A percentile compares a stretch with the other conserved stretches of the same genome.
Evolutionary conservation across 2,329 filamentous ascomycete genomes (phyloP).

Genomic region (Ophiostoma ulmi): DNA sequence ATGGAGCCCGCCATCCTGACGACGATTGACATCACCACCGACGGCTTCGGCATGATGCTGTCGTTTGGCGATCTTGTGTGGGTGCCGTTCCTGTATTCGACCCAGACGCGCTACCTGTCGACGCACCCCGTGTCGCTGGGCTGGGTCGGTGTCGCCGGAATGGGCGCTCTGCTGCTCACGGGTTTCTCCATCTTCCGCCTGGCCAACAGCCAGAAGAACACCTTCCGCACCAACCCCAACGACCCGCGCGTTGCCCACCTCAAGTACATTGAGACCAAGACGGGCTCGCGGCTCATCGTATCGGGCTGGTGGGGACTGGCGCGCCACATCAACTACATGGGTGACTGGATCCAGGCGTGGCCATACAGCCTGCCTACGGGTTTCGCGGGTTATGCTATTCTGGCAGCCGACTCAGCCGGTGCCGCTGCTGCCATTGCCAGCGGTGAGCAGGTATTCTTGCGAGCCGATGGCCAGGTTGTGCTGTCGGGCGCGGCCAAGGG

Average conservation of each 20-base stretch:
- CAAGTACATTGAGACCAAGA: constrained; percentile 77
- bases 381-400: constrained; percentile 72
- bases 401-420: constrained; percentile 48
- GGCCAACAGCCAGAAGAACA: constrained; percentile 93
- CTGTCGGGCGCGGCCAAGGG: constrained; percentile 69
- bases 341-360: constrained; percentile 93
- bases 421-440: constrained; percentile 48
- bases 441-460: constrained; percentile 40
- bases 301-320: constrained; percentile 92
- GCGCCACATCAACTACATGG: constrained; percentile 92
- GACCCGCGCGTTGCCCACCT: constrained; percentile 76
- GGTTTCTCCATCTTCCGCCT: constrained; percentile 92
- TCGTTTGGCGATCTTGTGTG: constrained; percentile 88
- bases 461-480: constrained; percentile 58
- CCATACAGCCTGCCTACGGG: constrained; percentile 84
- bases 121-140: constrained; percentile 78
- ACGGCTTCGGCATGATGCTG: constrained; percentile 94
- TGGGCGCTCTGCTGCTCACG: constrained; percentile 60
- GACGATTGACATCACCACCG: constrained; percentile 88
- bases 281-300: constrained; percentile 73
- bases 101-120: constrained; percentile 79
- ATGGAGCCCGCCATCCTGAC: constrained; percentile 87
- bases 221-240: constrained; percentile 79
- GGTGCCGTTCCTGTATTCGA: constrained; percentile 84
- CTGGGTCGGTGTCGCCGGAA: constrained; percentile 55